Evolutionary conservation across 2,329 filamentous ascomycete genomes (phyloP), one percentile per base, ranked within the genome.

Genomic region (Cercospora janseana): DNA sequence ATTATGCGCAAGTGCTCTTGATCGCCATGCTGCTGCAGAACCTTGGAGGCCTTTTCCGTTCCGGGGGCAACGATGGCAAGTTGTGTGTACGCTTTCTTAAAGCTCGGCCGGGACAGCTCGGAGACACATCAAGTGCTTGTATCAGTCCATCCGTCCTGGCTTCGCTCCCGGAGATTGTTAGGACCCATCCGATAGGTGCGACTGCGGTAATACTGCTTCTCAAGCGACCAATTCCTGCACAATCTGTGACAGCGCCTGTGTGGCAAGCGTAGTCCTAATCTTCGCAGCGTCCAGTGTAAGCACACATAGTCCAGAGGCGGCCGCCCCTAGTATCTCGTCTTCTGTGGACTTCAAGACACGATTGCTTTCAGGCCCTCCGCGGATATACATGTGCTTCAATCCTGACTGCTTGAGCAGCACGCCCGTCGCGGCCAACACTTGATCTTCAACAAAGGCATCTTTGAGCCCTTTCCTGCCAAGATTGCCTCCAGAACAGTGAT

Each of bases 401-500:
- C 23, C 24, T 3, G 28, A 46, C 3, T 26, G 28, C 20, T 31
- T 46, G 18, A 46, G 28, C 10, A 46, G 29, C 20, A 35, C 18
- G 29, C 43, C 43, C 12, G 29, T 23, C n/a, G 43, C 28, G 26
- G 43, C 28, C 23, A 31, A 46, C 35, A 31, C 28, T 12, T 46
- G 28, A 13, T 34, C 20, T 8, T 46, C 29, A 12, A 35, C 34
- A 31, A 26, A 27, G 3, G 10, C 13, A 13, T 5, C 35, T 23
- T 31, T 35, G 16, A 35, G 15, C 18, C 31, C 20, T 27, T 27
- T 31, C 1, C 28, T 16, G 16, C 31, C 43, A 21, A 34, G 29
- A 4, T 46, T 46, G 43, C 43, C 29, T 24, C 18, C 27, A 20
- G 43, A 46, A n/a, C 43, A 46, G n/a, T 21, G 29, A 35, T 35